Base-by-base conservation (phyloP, 495 filamentous ascomycete species). In the Aspergillus affinis region DNA sequence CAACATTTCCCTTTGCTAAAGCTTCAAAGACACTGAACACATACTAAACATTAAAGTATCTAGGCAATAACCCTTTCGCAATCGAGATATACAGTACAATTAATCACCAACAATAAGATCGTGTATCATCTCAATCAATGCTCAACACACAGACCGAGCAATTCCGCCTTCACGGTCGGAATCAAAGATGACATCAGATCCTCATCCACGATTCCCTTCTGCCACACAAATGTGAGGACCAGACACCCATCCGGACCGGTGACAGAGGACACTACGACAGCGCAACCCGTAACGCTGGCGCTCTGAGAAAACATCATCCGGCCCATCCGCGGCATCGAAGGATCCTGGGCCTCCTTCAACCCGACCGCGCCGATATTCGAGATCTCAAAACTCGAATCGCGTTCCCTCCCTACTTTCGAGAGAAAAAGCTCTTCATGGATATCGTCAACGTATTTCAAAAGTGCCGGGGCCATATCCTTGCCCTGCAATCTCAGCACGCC, bases 271-370 rank as follows among this genome's bases (percentile, higher is more conserved):
- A 76, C 67, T 48, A 67, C 68, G 36, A 81, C 59, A 17, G 71
- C 76, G 57, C 61, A 59, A 1, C 77, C 77, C 7, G 69, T 68
- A 4, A 79, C 78, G 61, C 58, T 72, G 12, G 75, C 75, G 61
- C 75, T 75, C 64, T 82, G 80, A 6, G 78, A 78, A 52, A 82
- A 82, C 2, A 78, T 47, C 54, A 77, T 54, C 1, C 76, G 62
- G 2, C 68, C 58, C 18, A 79, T 69, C 32, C 55, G 60, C 56
- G 72, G 73, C 19, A 60, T 45, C 51, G 59, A 59, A 17, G 63
- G 27, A 53, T 61, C 60, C 4, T 52, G 55, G 17, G 68, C 63
- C 21, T 57, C 50, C 21, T 70, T 70, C 19, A 62, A 58, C 19
- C 17, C 54, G 50, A 75, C 62, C 18, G 70, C 70, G 0, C 78